Evolutionary conservation across 2,329 filamentous ascomycete genomes (phyloP), one percentile per base, ranked within the genome.

Genomic region (Ceratocystis cacaofunesta): DNA sequence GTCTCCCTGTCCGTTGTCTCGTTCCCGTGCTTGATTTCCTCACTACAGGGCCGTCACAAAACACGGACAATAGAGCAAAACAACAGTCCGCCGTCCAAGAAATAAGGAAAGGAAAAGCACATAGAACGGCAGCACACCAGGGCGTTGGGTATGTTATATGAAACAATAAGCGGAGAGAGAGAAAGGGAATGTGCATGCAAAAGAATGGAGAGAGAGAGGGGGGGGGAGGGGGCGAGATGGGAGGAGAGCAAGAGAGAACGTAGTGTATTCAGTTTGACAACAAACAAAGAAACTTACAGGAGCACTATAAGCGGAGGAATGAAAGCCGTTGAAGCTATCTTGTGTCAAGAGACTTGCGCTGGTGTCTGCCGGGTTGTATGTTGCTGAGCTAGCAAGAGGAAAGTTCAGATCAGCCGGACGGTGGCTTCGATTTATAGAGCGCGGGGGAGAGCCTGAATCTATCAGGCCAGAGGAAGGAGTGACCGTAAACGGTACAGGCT

Each of bases 381-480:
- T 22, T 28, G 52, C 8, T 30, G 52, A 15, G 25, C 52, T 57
- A 12, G 30, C 52, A 8, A 28, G 22, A 28, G 52, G 30, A 15
- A 57, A 57, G 22, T 28, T 28, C 4, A 57, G 15, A 28, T 57
- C 52, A 28, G 52, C 52, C 25, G 52, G 52, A 6, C 58, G 15
- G 17, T 61, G 58, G 22, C 58, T 19, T n/a, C 30, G 58, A 61
- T 41, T 41, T 61, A 61, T 41, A 43, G 58, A 61, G 32, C 30
- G 58, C 2, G 58, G 41, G 15, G 58, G 43, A 19, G 58, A 61
- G 41, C 30, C 52, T 57, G 52, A 57, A 28, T 22, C 30, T 7
- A 28, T 10, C 52, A 57, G 30, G 52, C 22, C 52, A 57, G 52
- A 57, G 15, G 52, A 30, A 28, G 52, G 25, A 15, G 52, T 30